A percentile compares a stretch with the other conserved stretches of the same genome.
Conservation (phyloP, 257 asterid genomes). For the Striga asiatica region DNA sequence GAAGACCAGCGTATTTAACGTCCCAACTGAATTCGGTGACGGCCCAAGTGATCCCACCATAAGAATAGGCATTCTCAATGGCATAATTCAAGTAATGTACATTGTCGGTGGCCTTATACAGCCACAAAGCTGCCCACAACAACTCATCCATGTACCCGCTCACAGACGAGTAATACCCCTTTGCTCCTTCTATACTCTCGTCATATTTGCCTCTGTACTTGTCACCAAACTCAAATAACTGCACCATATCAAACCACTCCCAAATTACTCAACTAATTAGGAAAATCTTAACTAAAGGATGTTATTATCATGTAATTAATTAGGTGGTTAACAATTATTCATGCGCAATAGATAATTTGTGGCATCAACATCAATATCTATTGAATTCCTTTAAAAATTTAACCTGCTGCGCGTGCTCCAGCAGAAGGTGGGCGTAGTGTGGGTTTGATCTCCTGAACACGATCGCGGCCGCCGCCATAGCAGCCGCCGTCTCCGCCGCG, state of each 20-base stretch:
- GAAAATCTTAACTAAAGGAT: too few species aligned
- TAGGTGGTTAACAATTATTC: too few species aligned
- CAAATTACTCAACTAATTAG: neutral
- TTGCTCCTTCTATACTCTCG: constrained; percentile 51
- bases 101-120: constrained; percentile 73
- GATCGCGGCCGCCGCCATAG: constrained; percentile 61
- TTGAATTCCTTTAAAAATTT: constrained; percentile 29
- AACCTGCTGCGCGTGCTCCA: constrained; percentile 67
- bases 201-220: constrained; percentile 70
- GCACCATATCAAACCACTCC: constrained; percentile 18
- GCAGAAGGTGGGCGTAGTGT: constrained; percentile 52
- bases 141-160: constrained; percentile 90
- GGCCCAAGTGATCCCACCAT: constrained; percentile 89
- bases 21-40: constrained; percentile 91
- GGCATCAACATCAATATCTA: too few species aligned
- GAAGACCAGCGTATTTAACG: constrained; percentile 78
- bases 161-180: constrained; percentile 72
- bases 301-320: too few species aligned
- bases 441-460: constrained; percentile 57
- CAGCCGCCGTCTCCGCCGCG: constrained; percentile 69
- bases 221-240: constrained; percentile 88
- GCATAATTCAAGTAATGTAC: constrained; percentile 44
- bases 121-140: constrained; percentile 94
- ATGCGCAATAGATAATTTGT: too few species aligned
- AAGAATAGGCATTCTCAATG: constrained; percentile 35